Base-by-base conservation (phyloP, 768 basidiomycete genomes). In the Tricholoma furcatifolium region DNA sequence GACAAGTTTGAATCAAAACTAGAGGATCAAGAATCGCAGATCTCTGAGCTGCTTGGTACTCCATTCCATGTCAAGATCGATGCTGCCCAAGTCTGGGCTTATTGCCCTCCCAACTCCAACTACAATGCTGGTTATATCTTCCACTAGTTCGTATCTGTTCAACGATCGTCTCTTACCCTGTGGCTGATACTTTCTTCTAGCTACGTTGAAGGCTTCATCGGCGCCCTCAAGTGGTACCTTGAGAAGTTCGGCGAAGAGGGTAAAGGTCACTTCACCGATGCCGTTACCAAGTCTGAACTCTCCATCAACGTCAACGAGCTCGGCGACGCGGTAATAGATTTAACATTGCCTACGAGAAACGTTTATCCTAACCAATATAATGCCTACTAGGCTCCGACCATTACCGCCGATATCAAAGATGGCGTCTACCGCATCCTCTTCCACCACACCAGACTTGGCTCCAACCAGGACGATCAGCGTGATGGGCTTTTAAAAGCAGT, bases 341-440 rank as follows among this genome's bases (percentile, higher is more conserved):
- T 10, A 12, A 12, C 8, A 17, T 5, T 45, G 44, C 31, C 18
- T 12, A 17, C 6, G 2, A 23, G 24, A 27, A 27, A 27, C 27
- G 27, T 27, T 27, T n/a, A 10, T 18, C 9, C 50, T 45, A 0
- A 41, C 9, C 40, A 34, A 40, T 21, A 6, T 9, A 20, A 34
- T 27, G n/a, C n/a, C n/a, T 20, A 6, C 21, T 60, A 72, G 64
- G 71, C 63, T 12, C 58, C 58, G 17, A 63, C 64, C 23, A 69
- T 76, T 57, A 43, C 56, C 24, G 62, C 66, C 23, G 72, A 72
- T 20, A 62, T 76, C 54, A 67, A 67, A 50, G 70, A 72, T n/a
- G 73, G 72, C 11, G 68, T 71, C 14, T 74, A 69, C 64, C 65
- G 66, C 54, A 73, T 76, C 50, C 65, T 76, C 39, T 74, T 75